Evolutionary conservation across 352 stramenopile species (phyloP).

Genomic region (Phytophthora colocasiae): DNA sequence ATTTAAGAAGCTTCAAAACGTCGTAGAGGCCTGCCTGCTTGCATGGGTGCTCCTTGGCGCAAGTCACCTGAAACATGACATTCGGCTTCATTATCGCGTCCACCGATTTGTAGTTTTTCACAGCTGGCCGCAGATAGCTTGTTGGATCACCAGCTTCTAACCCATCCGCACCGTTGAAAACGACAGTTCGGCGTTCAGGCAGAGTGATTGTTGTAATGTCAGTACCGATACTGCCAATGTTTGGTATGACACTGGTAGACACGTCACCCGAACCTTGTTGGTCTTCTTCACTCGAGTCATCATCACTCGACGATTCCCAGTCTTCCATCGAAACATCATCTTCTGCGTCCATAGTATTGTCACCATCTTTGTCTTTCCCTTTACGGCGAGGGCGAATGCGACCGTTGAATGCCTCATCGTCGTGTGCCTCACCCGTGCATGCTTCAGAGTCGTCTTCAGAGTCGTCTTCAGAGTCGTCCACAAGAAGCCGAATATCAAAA

Average conservation of each 20-base stretch:
- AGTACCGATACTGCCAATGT: background rate
- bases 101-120: constrained; percentile 9
- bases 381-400: too few relatives aligned
- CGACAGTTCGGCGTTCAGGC: background rate
- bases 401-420: too few relatives aligned
- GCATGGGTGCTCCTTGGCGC: constrained; percentile 12
- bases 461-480: background rate
- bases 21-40: constrained; percentile 5
- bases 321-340: too few relatives aligned
- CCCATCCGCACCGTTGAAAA: constrained; percentile 4
- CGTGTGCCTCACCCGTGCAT: too few relatives aligned
- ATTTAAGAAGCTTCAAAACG: constrained; percentile 5
- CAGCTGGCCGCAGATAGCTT: background rate
- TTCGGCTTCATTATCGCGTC: constrained; percentile 11
- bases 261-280: too few relatives aligned
- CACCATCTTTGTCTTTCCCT: too few relatives aligned
- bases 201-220: background rate
- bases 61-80: constrained; percentile 9
- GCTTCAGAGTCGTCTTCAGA: too few relatives aligned
- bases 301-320: background rate
- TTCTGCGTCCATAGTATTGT: too few relatives aligned
- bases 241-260: too few relatives aligned
- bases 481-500: constrained; percentile 1
- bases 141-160: background rate
- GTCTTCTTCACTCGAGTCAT: background rate